Evolutionary conservation across 2,329 filamentous ascomycete species (phyloP).

Genomic region (Dactylonectria estremocensis): DNA sequence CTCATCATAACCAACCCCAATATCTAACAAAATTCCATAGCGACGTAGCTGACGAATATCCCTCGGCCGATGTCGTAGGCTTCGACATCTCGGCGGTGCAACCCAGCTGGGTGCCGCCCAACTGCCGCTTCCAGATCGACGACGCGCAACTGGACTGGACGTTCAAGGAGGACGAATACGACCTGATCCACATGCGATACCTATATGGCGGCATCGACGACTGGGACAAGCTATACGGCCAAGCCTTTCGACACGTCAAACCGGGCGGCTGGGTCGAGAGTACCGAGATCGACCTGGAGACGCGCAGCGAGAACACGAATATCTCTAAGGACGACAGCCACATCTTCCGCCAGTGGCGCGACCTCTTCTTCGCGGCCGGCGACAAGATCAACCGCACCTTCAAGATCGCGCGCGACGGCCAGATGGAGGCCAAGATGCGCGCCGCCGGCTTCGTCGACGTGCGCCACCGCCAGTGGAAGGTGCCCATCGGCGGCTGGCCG

Average conservation of each 20-base stretch:
- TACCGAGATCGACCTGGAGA: conserved; percentile 41
- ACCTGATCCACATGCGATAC: conserved; percentile 72
- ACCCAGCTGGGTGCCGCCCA: conserved; percentile 50
- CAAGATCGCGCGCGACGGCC: conserved; percentile 38
- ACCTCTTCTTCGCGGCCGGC: conserved; percentile 47
- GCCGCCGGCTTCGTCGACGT: conserved; percentile 55
- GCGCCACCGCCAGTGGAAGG: conserved; percentile 50
- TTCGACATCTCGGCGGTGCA: conserved; percentile 56
- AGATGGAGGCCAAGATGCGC: conserved; percentile 40
- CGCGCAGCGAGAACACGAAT: conserved; percentile 29
- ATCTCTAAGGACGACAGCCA: conserved; percentile 29
- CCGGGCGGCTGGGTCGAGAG: conserved; percentile 51
- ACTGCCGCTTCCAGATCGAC: conserved; percentile 54
- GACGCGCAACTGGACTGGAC: conserved; percentile 62
- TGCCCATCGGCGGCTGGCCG: conserved; percentile 61
- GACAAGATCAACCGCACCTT: conserved; percentile 47
- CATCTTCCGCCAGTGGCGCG: conserved; percentile 48
- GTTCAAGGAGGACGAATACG: conserved; percentile 59
- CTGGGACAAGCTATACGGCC: conserved; percentile 69
- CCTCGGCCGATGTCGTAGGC: conserved; percentile 51
- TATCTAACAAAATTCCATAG: conserved; percentile 4
- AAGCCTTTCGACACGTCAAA: conserved; percentile 65
- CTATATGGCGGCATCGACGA: conserved; percentile 71
- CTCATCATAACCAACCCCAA: not conserved
- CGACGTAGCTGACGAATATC: conserved; percentile 51